Percentiles rank a stretch among this genome's conserved stretches.
Evolutionary conservation across 1,139 yeast species (phyloP).

Genomic region (Geotrichum citri-aurantii): DNA sequence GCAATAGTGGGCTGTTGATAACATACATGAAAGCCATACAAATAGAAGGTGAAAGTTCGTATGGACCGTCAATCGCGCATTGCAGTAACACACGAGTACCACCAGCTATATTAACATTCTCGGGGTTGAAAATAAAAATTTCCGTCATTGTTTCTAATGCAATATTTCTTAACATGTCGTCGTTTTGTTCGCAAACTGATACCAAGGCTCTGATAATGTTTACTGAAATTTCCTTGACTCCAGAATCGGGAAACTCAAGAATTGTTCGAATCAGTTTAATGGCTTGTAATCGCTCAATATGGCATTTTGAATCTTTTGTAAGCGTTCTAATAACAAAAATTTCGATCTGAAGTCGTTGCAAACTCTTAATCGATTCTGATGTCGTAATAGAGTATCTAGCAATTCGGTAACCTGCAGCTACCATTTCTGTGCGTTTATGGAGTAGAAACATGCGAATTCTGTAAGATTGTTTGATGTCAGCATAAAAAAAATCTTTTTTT

Average conservation of each 20-base stretch:
- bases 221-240: slow-evolving; percentile 46
- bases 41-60: slow-evolving; percentile 51
- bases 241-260: slow-evolving; percentile 53
- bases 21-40: slow-evolving; percentile 53
- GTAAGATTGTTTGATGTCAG: not conserved
- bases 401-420: slow-evolving; percentile 71
- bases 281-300: slow-evolving; percentile 74
- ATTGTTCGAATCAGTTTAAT: slow-evolving; percentile 63
- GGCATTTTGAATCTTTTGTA: slow-evolving; percentile 47
- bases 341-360: slow-evolving; percentile 50
- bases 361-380: slow-evolving; percentile 43
- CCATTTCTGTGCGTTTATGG: slow-evolving; percentile 54
- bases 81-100: slow-evolving; percentile 59
- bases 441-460: slow-evolving; percentile 57
- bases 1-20: slow-evolving; percentile 53
- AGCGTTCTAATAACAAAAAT: slow-evolving; percentile 60
- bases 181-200: slow-evolving; percentile 59
- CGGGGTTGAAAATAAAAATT: slow-evolving; percentile 55
- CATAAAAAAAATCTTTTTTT: too few species aligned
- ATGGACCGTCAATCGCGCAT: slow-evolving; percentile 57
- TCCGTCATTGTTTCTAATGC: slow-evolving; percentile 72
- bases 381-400: slow-evolving; percentile 59
- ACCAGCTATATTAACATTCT: slow-evolving; percentile 54
- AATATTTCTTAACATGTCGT: slow-evolving; percentile 50
- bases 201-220: slow-evolving; percentile 71